These are phyloP conservation scores for Viola odorata DNA, from an alignment of 345 rosid species.

Conservation along the genomic window DNA sequence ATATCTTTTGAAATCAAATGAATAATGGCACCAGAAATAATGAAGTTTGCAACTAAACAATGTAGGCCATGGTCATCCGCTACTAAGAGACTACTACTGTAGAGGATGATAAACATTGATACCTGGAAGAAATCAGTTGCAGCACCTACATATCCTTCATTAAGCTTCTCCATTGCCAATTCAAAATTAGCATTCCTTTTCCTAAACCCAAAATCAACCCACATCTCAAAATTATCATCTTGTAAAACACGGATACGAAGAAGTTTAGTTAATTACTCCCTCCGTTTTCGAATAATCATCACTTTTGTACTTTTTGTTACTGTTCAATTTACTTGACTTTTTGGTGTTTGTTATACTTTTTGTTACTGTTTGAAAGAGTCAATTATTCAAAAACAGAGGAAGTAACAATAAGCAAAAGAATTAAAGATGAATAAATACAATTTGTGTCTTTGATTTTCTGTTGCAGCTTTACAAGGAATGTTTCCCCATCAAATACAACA, in stretches of 20 bases:
- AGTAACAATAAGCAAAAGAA: too few relatives aligned
- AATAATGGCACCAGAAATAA: background rate
- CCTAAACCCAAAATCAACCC: slow-evolving; percentile 25
- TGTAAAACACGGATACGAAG: too few relatives aligned
- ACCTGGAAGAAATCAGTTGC: slow-evolving; percentile 86
- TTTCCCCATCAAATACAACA: slow-evolving; percentile 83
- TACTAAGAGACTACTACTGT: background rate
- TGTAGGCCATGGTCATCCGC: too few relatives aligned
- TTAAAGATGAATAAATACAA: slow-evolving; percentile 9
- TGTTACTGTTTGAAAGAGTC: too few relatives aligned
- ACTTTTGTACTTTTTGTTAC: too few relatives aligned
- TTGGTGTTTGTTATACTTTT: too few relatives aligned
- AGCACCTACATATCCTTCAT: slow-evolving; percentile 62
- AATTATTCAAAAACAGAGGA: too few relatives aligned
- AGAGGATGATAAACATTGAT: background rate
- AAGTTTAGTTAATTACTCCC: too few relatives aligned
- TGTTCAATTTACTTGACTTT: too few relatives aligned
- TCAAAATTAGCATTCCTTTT: slow-evolving; percentile 54
- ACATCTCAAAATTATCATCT: too few relatives aligned
- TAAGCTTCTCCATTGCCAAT: slow-evolving; percentile 64
- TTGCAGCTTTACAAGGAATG: slow-evolving; percentile 71
- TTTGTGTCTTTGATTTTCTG: slow-evolving; percentile 67
- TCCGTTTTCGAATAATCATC: too few relatives aligned
- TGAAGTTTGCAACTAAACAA: background rate
- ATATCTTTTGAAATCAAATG: too few relatives aligned